These are phyloP conservation scores for Trichoderma sp. DNA, from an alignment of 2,329 filamentous ascomycete genomes.

Conservation along the genomic window DNA sequence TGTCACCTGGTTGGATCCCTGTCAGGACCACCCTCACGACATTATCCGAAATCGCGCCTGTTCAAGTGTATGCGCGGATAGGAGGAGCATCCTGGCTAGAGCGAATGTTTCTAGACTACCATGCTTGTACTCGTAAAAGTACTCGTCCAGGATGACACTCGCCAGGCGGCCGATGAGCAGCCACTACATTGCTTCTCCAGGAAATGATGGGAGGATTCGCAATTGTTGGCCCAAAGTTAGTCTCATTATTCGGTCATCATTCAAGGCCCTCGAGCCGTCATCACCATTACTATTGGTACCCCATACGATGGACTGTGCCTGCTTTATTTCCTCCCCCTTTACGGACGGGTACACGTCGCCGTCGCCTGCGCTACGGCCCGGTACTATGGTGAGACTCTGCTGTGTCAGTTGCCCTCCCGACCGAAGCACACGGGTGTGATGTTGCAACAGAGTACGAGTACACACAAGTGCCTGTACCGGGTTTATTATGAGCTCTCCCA, in stretches of 20 bases:
- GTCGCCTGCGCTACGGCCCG: constrained; percentile 1
- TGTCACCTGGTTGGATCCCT: constrained; percentile 10
- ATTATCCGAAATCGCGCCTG: constrained; percentile 15
- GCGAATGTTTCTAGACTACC: constrained; percentile 4
- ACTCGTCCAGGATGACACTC: not conserved
- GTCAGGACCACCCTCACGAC: constrained; percentile 16
- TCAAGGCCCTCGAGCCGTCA: not conserved
- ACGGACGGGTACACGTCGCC: not conserved
- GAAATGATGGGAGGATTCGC: not conserved
- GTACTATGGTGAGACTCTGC: constrained; percentile 5
- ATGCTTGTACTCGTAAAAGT: not conserved
- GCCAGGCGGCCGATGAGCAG: not conserved
- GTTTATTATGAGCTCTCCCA: not conserved
- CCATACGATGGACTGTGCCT: not conserved
- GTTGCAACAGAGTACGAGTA: not conserved
- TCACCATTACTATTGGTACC: not conserved
- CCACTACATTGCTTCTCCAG: constrained; percentile 2
- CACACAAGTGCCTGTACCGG: not conserved
- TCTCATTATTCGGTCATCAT: not conserved
- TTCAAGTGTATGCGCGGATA: not conserved
- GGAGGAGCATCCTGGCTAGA: constrained; percentile 1
- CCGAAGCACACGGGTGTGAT: not conserved
- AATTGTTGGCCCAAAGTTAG: not conserved
- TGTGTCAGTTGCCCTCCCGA: not conserved
- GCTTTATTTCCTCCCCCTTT: not conserved